Evolutionary conservation across 805 yeast species (phyloP).

Genomic region (Ogataea dorogensis): DNA sequence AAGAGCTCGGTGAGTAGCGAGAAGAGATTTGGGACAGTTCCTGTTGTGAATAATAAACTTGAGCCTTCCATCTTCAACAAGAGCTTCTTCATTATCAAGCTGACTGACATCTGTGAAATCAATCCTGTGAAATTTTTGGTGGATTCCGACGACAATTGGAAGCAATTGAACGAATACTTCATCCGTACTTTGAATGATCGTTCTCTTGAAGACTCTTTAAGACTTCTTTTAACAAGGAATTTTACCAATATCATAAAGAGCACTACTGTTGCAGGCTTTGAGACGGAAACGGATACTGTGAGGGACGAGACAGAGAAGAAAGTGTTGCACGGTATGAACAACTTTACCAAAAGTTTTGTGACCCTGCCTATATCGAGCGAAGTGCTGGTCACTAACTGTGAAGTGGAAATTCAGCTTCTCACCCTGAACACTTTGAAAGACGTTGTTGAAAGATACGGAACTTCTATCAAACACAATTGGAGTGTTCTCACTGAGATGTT

Average conservation of each 20-base stretch:
- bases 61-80: constrained; percentile 53
- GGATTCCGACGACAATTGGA: constrained; percentile 46
- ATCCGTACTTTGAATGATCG: constrained; percentile 46
- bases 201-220: constrained; percentile 39
- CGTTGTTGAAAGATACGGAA: constrained; percentile 78
- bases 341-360: constrained; percentile 43
- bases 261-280: constrained; percentile 43
- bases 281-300: constrained; percentile 11
- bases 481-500: constrained; percentile 61
- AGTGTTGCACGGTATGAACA: constrained; percentile 48
- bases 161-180: constrained; percentile 43
- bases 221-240: constrained; percentile 49
- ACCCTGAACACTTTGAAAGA: constrained; percentile 63
- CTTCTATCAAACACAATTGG: constrained; percentile 62
- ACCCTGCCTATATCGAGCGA: constrained; percentile 40
- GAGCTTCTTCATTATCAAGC: constrained; percentile 50
- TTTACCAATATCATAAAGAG: constrained; percentile 50
- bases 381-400: constrained; percentile 50
- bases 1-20: constrained; percentile 6
- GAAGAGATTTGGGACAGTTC: constrained; percentile 18
- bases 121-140: constrained; percentile 53
- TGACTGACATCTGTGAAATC: constrained; percentile 51
- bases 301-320: constrained; percentile 41
- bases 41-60: constrained; percentile 20
- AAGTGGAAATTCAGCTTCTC: constrained; percentile 64